These are phyloP conservation scores for Neoarthrinium moseri DNA, from an alignment of 2,329 filamentous ascomycete species.

Conservation along the genomic window DNA sequence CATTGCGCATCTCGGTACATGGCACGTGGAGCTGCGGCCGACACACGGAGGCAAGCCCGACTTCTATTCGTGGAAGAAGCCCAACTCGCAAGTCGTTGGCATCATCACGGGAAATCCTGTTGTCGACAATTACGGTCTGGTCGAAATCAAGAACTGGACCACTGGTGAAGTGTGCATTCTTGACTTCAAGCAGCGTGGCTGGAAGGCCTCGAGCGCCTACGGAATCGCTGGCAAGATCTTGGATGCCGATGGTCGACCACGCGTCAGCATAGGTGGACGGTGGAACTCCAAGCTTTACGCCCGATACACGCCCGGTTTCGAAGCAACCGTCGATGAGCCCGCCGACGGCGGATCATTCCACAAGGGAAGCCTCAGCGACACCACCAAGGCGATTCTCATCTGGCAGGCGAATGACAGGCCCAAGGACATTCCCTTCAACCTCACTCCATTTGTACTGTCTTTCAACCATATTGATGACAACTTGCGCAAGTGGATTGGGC, in stretches of 20 bases:
- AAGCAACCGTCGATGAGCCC: constrained; percentile 66
- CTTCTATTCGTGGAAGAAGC: constrained; percentile 98
- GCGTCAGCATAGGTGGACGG: constrained; percentile 86
- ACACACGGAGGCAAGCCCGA: constrained; percentile 74
- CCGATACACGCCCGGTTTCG: constrained; percentile 85
- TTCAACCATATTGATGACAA: constrained; percentile 89
- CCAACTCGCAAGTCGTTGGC: constrained; percentile 94
- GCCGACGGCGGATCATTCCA: constrained; percentile 38
- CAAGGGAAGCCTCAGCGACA: constrained; percentile 57
- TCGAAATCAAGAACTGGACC: constrained; percentile 97
- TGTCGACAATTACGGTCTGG: constrained; percentile 96
- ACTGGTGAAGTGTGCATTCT: constrained; percentile 87
- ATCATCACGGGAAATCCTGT: constrained; percentile 96
- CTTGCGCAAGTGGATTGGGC: constrained; percentile 75
- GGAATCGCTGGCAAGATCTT: constrained; percentile 84
- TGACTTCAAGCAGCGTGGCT: constrained; percentile 93
- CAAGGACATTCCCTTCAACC: constrained; percentile 87
- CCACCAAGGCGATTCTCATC: constrained; percentile 79
- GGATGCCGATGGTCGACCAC: constrained; percentile 74
- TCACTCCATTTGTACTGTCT: constrained; percentile 93
- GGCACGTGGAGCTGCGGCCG: constrained; percentile 87
- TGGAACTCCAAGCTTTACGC: constrained; percentile 99
- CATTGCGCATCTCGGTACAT: constrained; percentile 92
- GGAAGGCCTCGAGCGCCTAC: constrained; percentile 91
- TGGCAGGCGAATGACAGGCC: constrained; percentile 88